A percentile compares a stretch with the other conserved stretches of the same genome.
Evolutionary conservation across 129 eudicot genomes (phyloP).

Genomic region (Tagetes patula): DNA sequence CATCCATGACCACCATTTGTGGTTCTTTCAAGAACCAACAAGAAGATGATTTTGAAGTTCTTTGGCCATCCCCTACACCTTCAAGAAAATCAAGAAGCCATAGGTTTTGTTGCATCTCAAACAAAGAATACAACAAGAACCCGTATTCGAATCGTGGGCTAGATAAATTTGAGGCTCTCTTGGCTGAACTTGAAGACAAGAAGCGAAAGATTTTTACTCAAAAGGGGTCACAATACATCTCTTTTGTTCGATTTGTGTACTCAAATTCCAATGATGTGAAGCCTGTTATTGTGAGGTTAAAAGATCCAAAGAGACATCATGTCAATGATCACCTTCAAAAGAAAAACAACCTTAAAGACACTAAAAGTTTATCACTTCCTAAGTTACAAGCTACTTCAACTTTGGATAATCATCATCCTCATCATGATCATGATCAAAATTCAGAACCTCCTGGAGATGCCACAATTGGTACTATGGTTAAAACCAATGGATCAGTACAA

Average conservation of each 20-base stretch:
- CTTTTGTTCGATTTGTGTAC: conserved; percentile 43
- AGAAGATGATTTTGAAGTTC: conserved; percentile 40
- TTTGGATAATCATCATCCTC: conserved; percentile 24
- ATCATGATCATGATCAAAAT: neutral
- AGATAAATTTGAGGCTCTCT: conserved; percentile 46
- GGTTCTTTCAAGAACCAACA: conserved; percentile 34
- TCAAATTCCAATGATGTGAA: conserved; percentile 28
- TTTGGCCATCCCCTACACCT: conserved; percentile 27
- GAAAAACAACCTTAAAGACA: conserved; percentile 26
- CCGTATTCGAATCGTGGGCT: conserved; percentile 48
- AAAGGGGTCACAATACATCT: conserved; percentile 46
- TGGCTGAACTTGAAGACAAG: conserved; percentile 47
- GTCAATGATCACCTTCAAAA: conserved; percentile 13
- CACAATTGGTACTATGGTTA: neutral
- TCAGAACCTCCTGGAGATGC: conserved; percentile 11
- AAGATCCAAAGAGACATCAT: conserved; percentile 23
- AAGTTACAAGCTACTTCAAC: conserved; percentile 15
- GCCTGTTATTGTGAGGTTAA: conserved; percentile 36
- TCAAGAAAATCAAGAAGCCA: conserved; percentile 28
- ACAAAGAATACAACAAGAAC: conserved; percentile 37
- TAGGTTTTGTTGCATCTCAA: conserved; percentile 20
- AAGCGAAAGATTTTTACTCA: conserved; percentile 48
- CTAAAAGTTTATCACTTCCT: conserved; percentile 14
- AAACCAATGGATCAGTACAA: neutral
- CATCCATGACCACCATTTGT: conserved; percentile 41